Evolutionary conservation across 176 grass and related monocot genomes (phyloP).

Genomic region (Carex parvula): DNA sequence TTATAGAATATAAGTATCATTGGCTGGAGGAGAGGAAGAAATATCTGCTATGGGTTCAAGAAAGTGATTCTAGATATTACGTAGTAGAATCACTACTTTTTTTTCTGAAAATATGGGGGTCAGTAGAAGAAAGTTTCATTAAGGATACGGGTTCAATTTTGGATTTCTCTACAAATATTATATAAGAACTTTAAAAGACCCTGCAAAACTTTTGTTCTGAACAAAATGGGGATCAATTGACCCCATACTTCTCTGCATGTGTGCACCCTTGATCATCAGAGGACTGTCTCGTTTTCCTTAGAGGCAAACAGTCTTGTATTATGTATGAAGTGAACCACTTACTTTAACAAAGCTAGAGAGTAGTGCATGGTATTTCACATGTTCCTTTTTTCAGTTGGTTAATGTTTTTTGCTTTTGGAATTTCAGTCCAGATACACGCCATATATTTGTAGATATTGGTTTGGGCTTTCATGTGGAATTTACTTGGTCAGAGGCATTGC

Average conservation of each 20-base stretch:
- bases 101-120: background rate
- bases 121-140: background rate
- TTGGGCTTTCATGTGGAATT: constrained; percentile 97
- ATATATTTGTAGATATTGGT: constrained; percentile 87
- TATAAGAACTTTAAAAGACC: background rate
- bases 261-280: background rate
- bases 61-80: background rate
- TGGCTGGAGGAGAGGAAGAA: background rate
- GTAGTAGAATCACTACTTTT: background rate
- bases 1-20: background rate
- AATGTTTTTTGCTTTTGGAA: constrained; percentile 1
- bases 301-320: background rate
- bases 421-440: constrained; percentile 61
- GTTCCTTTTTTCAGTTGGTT: background rate
- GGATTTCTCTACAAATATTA: background rate
- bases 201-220: background rate
- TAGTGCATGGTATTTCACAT: background rate
- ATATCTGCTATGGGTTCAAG: background rate
- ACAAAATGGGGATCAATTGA: background rate
- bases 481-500: constrained; percentile 78
- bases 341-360: background rate
- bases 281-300: background rate
- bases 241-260: background rate
- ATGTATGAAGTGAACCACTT: background rate
- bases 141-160: background rate